Base-by-base conservation (phyloP, 2,329 filamentous ascomycete species). In the Xylaria hypoxylon region DNA sequence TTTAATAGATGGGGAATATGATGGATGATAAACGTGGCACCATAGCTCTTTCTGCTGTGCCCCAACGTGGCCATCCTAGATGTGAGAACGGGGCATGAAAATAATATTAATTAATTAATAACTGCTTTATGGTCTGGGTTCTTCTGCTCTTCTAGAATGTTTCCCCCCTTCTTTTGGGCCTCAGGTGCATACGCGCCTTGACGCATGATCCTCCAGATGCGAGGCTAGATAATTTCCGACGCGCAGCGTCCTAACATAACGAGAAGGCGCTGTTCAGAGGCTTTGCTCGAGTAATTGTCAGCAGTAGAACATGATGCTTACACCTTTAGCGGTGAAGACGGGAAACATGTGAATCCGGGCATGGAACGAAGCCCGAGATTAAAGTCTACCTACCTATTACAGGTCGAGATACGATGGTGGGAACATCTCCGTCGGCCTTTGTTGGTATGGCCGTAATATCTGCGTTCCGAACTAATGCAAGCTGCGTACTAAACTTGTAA, bases 121-220 rank as follows among this genome's bases (percentile, higher is more conserved):
- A 62, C 7, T 40, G 17, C 19, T 57, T 67, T 59, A 57, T 62
- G 58, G 4, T 19, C 31, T 51, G 10, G 33, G 19, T n/a, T 56
- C 33, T 19, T 56, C 33, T 19, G 44, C 31, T 57, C 62, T 70
- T 71, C 70, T 38, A 67, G 66, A 71, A 71, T 58, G 62, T 35
- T 50, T 53, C 38, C 35, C 7, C n/a, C 62, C 57, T 44, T 63
- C 50, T 62, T 47, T 63, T 64, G 66, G 55, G 61, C 48, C 40
- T 31, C 64, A 51, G 65, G 42, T 73, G 72, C 75, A 74, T 77
- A 76, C 70, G 71, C 75, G 73, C 73, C 70, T 71, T 69, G 68
- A 69, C 69, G 73, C 66, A 64, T 53, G 51, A 65, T 61, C 64
- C 58, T 67, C 38, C 15, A 59, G 31, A 15, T 40, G 50, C 63